phyloP scores from a whole-genome alignment of 495 filamentous ascomycete genomes.

The Clavariopsis aquatica region DNA sequence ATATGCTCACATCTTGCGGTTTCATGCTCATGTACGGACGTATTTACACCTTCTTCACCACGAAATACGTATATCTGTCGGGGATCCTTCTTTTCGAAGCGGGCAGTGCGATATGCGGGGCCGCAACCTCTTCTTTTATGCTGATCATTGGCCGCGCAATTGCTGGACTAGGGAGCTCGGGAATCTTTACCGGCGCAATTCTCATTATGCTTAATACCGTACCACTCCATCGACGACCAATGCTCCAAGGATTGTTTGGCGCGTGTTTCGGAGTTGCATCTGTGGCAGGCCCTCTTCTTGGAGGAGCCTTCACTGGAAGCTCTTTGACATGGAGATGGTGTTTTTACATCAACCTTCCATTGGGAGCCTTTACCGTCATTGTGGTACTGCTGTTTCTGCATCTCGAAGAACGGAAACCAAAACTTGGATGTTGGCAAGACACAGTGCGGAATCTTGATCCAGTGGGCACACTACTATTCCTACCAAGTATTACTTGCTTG shows the following conservation, averaged over 20 bases:
- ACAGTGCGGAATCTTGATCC: constrained; percentile 58
- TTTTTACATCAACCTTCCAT: constrained; percentile 53
- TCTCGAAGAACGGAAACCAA: constrained; percentile 28
- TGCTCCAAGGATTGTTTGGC: constrained; percentile 72
- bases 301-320: constrained; percentile 44
- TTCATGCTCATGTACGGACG: constrained; percentile 76
- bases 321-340: constrained; percentile 77
- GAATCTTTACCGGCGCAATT: constrained; percentile 81
- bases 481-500: constrained; percentile 57
- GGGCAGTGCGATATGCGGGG: constrained; percentile 77
- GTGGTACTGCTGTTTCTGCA: constrained; percentile 56
- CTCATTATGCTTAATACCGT: constrained; percentile 81
- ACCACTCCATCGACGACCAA: constrained; percentile 67
- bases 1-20: constrained; percentile 46
- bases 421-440: constrained; percentile 39
- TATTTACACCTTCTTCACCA: constrained; percentile 76
- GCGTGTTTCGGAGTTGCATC: constrained; percentile 79
- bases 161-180: constrained; percentile 78
- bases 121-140: constrained; percentile 69
- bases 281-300: constrained; percentile 45
- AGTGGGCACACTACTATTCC: constrained; percentile 53
- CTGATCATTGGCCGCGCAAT: constrained; percentile 85
- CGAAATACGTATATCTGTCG: constrained; percentile 66
- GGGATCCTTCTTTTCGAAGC: constrained; percentile 79
- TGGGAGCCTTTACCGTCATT: constrained; percentile 63